These are phyloP conservation scores for Colletotrichum cereale DNA, from an alignment of 2,329 filamentous ascomycete genomes.

Conservation along the genomic window DNA sequence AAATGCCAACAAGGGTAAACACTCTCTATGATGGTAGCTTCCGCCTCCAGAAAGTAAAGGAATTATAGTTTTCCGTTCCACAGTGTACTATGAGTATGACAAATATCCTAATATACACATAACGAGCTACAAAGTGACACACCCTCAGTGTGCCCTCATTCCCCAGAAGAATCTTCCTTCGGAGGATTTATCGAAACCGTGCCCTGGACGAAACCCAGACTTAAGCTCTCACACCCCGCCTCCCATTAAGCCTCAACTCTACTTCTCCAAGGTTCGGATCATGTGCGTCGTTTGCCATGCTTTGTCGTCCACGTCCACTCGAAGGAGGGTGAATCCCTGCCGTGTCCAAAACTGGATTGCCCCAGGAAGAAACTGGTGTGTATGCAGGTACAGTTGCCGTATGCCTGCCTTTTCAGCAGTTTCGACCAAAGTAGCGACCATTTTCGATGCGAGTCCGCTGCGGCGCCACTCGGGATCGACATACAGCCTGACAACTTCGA, in stretches of 20 bases:
- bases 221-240: not conserved
- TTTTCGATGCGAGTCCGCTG: constrained; percentile 45
- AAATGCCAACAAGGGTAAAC: not conserved
- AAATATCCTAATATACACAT: not conserved
- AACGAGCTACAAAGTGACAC: not conserved
- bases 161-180: not conserved
- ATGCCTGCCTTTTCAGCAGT: constrained; percentile 39
- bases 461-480: constrained; percentile 46
- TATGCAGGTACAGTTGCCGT: constrained; percentile 46
- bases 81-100: not conserved
- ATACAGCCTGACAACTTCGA: constrained; percentile 47
- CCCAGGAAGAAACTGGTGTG: constrained; percentile 46
- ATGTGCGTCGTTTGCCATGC: constrained; percentile 48
- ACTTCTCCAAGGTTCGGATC: constrained; percentile 11
- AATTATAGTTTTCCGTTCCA: too few species aligned
- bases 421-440: constrained; percentile 41
- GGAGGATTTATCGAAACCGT: not conserved
- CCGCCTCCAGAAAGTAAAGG: not conserved
- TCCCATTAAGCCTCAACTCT: not conserved
- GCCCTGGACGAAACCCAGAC: not conserved
- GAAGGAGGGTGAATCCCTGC: constrained; percentile 42
- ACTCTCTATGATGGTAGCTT: not conserved
- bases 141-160: not conserved
- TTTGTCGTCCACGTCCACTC: constrained; percentile 43
- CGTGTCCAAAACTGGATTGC: constrained; percentile 46